Conservation (phyloP, 2,329 filamentous ascomycete species). For the Alternaria sp. region DNA sequence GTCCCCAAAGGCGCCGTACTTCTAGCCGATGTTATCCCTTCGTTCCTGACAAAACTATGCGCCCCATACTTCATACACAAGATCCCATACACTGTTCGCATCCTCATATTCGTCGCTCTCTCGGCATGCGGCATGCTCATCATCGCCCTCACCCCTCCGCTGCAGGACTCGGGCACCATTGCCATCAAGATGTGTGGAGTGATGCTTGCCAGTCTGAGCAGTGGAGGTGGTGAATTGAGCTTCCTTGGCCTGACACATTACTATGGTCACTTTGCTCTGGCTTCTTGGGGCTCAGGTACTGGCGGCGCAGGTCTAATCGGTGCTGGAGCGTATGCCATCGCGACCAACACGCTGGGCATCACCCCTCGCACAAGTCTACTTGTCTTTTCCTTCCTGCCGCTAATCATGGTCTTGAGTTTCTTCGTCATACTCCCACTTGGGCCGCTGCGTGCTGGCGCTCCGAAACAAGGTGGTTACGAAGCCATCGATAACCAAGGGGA, state of each 20-base stretch:
- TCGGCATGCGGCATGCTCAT: conserved; percentile 90
- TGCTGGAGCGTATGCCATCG: conserved; percentile 84
- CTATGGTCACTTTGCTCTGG: conserved; percentile 86
- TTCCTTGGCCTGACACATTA: conserved; percentile 93
- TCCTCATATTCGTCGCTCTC: conserved; percentile 76
- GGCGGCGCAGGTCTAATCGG: conserved; percentile 88
- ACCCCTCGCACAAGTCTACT: conserved; percentile 78
- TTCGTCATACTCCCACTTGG: conserved; percentile 79
- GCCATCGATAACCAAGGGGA: conserved; percentile 55
- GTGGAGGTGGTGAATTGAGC: conserved; percentile 87
- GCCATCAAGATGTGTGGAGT: conserved; percentile 82
- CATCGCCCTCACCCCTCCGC: conserved; percentile 78
- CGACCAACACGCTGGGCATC: conserved; percentile 82
- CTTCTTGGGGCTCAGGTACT: conserved; percentile 91
- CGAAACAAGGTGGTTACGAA: conserved; percentile 62
- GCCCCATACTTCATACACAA: conserved; percentile 94
- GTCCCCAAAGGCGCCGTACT: conserved; percentile 93
- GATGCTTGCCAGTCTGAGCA: conserved; percentile 83
- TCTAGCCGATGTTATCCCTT: conserved; percentile 90
- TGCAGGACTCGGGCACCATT: conserved; percentile 67
- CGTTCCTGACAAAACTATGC: conserved; percentile 85
- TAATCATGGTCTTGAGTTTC: conserved; percentile 85
- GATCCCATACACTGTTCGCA: conserved; percentile 80
- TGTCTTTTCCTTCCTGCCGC: conserved; percentile 79
- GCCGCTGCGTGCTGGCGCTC: conserved; percentile 63